phyloP scores from a whole-genome alignment of 768 basidiomycete genomes.

The Pulveroboletus ravenelii region DNA sequence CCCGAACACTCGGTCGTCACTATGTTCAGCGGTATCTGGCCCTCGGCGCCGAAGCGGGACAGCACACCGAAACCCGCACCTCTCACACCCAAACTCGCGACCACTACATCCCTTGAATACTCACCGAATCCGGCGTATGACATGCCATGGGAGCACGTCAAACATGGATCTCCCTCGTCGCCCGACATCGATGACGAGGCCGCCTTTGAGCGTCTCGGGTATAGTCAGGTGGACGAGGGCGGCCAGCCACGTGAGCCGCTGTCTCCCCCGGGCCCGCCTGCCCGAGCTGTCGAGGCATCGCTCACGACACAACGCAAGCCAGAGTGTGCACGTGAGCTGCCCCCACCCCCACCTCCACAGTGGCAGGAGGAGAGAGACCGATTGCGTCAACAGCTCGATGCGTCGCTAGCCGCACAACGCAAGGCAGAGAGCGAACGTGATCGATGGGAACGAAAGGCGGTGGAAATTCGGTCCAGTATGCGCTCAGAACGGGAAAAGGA shows the following conservation, averaged over 20 bases:
- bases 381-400: slow-evolving; percentile 11
- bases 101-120: slow-evolving; percentile 7
- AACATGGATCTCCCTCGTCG: slow-evolving; percentile 11
- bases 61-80: slow-evolving; percentile 17
- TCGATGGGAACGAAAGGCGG: slow-evolving; percentile 18
- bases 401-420: slow-evolving; percentile 8
- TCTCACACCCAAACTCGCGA: slow-evolving; percentile 22
- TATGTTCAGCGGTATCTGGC: slow-evolving; percentile 6
- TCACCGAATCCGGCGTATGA: slow-evolving; percentile 8
- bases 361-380: slow-evolving; percentile 12
- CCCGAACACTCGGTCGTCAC: neutral
- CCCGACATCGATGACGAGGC: slow-evolving; percentile 16
- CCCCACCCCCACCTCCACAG: neutral
- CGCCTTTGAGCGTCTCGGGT: slow-evolving; percentile 14
- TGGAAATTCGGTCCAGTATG: slow-evolving; percentile 12
- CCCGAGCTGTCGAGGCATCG: neutral
- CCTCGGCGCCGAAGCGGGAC: slow-evolving; percentile 17
- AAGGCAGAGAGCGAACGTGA: slow-evolving; percentile 19
- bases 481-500: slow-evolving; percentile 16
- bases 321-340: neutral
- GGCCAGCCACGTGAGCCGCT: neutral
- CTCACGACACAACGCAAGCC: neutral
- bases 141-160: slow-evolving; percentile 22
- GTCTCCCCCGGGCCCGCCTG: too few species aligned
- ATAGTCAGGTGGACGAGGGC: slow-evolving; percentile 17